Evolutionary conservation across 768 basidiomycete genomes (phyloP), one percentile per base, ranked within the genome.

Genomic region (Phylloporus sp.): DNA sequence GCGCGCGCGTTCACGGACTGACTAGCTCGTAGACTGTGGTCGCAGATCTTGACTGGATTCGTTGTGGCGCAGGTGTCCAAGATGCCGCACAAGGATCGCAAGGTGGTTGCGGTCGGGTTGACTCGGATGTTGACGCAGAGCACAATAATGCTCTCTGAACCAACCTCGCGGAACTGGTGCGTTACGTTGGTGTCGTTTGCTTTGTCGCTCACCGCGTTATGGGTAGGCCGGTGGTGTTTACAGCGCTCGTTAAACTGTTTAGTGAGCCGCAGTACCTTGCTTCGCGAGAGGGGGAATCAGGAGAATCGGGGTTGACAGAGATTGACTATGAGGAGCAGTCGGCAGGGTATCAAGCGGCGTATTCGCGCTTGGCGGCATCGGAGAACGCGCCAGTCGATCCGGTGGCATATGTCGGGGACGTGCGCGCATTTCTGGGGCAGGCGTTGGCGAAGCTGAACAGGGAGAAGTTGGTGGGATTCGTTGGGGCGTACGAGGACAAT

Each of bases 281-380:
- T 24, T 53, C 69, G 5, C 73, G 83, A n/a, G 81, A 84, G 42
- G 66, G 76, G 8, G 72, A 81, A 40, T n/a, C n/a, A n/a, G 73
- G 75, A 0, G 81, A 28, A 16, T 28, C 50, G 22, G 36, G 80
- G 0, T 63, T 91, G 31, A 89, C 88, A 1, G 82, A 80, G 47
- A 82, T 97, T 41, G 95, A 97, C 65, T 85, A 84, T 54, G 95
- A 97, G 63, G 95, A 97, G 64, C 88, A 90, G 64, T 79, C 80
- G 2, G 86, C 87, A 6, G 91, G 93, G 1, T 97, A 97, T 70
- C 97, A 98, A 63, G 91, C 92, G 0, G 89, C 92, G 5, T 98
- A 95, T 72, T 93, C 93, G 46, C 81, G 88, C 31, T 78, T 97
- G 16, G 95, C 93, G 0, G 90, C 95, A 1, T 85, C 86, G 2